Evolutionary conservation across 306 rosid species (phyloP), one percentile per base, ranked within the genome.

Genomic region (Luffa acutangula): DNA sequence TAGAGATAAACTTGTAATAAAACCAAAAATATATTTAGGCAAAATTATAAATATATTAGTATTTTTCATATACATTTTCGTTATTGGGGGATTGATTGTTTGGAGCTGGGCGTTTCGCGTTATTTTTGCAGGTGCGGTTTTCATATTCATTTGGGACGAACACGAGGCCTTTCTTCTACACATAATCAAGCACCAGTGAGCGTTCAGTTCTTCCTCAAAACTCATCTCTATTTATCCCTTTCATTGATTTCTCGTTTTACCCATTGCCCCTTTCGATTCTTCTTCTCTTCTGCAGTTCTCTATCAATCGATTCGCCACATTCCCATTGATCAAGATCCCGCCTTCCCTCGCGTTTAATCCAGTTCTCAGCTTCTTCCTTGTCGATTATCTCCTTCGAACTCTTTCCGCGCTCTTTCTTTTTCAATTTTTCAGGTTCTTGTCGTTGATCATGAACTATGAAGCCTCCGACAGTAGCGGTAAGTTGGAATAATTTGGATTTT

Each of bases 401-500:
- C 37, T 57, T 76, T 56, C 36, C 12, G 18, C 80, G 69, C 21
- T 57, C 63, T 7, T 60, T 13, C 11, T 41, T 45, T 37, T 62
- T 18, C 58, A 18, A 5, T 59, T 20, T 31, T 13, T 63, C 43
- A 76, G 52, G 62, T 56, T 76, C 79, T 56, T 78, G 11, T 64
- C 78, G 18, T 73, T 15, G 78, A 33, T 59, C 58, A 78, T 78
- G 80, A 46, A 78, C 70, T 78, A 78, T 60, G 80, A 78, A 63
- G 60, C 74, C 6, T 78, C 57, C 72, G 81, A 78, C 56, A 78
- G 81, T 48, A 63, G 58, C 46, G 81, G 81, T 78, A 7, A 31
- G 81, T 63, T 62, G 60, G 60, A 78, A 63, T 13, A 4, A 13
- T 62, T 78, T 42, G 48, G 64, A 17, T 75, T 75, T 75, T 34